Evolutionary conservation across 2,329 filamentous ascomycete genomes (phyloP).

Genomic region (Exserohilum turcica): DNA sequence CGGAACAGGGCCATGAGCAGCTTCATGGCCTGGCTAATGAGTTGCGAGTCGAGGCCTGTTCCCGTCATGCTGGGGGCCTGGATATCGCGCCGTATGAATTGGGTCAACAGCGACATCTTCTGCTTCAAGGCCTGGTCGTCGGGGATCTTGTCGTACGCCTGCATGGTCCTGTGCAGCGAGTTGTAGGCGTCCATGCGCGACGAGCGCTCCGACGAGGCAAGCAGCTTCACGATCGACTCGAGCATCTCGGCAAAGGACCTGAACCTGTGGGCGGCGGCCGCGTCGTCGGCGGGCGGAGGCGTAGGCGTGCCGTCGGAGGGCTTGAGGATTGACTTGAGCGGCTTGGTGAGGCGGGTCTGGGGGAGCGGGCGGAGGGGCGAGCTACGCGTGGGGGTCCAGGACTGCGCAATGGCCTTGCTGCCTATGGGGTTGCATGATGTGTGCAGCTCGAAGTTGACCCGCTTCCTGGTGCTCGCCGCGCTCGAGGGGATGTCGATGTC

Average conservation of each 20-base stretch:
- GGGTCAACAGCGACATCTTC: constrained; percentile 77
- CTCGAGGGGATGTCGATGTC: constrained; percentile 44
- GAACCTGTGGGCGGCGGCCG: constrained; percentile 53
- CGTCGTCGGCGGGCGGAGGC: constrained; percentile 46
- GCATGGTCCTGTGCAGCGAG: constrained; percentile 74
- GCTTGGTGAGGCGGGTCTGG: constrained; percentile 58
- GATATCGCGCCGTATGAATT: constrained; percentile 85
- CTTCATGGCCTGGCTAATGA: constrained; percentile 78
- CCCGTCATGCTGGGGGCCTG: constrained; percentile 63
- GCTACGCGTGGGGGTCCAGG: constrained; percentile 44
- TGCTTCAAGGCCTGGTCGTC: constrained; percentile 54
- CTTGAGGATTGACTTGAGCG: constrained; percentile 82
- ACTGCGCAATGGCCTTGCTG: constrained; percentile 42
- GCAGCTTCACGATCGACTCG: constrained; percentile 80
- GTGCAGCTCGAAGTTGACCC: constrained; percentile 68
- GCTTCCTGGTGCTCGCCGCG: constrained; percentile 44
- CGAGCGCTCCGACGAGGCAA: constrained; percentile 74
- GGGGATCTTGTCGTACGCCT: constrained; percentile 81
- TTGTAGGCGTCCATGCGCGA: constrained; percentile 85
- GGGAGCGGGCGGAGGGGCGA: constrained; percentile 55
- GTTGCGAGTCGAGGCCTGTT: constrained; percentile 65
- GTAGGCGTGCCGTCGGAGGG: constrained; percentile 55
- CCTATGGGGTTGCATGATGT: constrained; percentile 63
- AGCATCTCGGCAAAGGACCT: constrained; percentile 77
- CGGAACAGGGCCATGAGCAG: constrained; percentile 78